Evolutionary conservation across 345 rosid species (phyloP), one percentile per base, ranked within the genome.

Genomic region (Theobroma cacao): DNA sequence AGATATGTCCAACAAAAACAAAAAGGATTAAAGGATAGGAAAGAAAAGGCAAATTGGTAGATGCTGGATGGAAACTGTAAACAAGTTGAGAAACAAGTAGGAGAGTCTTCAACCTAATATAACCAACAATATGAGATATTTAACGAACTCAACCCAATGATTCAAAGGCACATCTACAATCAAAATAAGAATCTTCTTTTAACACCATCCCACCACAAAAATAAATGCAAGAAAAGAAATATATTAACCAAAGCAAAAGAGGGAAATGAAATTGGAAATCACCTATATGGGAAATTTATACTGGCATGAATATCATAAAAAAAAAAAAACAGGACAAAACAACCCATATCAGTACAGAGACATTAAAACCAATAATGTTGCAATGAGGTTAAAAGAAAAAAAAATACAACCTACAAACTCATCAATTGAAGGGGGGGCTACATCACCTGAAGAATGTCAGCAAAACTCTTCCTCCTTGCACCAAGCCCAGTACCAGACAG

Each of bases 371-470:
- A 11, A 36, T 38, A 33, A 41, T 5, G 36, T 60, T 60, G 14
- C 36, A 70, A 47, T 28, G 55, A 48, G 13, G 13, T 48, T 28
- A 68, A 50, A 15, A 18, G 24, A 71, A 15, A 15, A 10, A 34
- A 11, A 34, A 62, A n/a, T n/a, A n/a, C n/a, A 62, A 15, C 40
- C 18, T 24, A 75, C 17, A 36, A 38, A 75, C 45, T 45, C 36
- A 74, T 18, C 36, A 18, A 38, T n/a, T 34, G 61, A 45, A 67
- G 11, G 34, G 61, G 33, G 58, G 64, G 12, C 18, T 7, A 77
- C 71, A 75, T 68, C 18, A 92, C 98, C 97, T 92, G 98, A 84
- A 96, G 93, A 79, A 92, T 94, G 89, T 96, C 98, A 18, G 99
- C 94, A 80, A 92, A 94, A 86, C 99, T 96, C 89, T 90, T 96